These are phyloP conservation scores for Tylopilus rubrobrunneus DNA, from an alignment of 768 basidiomycete species.

Conservation along the genomic window DNA sequence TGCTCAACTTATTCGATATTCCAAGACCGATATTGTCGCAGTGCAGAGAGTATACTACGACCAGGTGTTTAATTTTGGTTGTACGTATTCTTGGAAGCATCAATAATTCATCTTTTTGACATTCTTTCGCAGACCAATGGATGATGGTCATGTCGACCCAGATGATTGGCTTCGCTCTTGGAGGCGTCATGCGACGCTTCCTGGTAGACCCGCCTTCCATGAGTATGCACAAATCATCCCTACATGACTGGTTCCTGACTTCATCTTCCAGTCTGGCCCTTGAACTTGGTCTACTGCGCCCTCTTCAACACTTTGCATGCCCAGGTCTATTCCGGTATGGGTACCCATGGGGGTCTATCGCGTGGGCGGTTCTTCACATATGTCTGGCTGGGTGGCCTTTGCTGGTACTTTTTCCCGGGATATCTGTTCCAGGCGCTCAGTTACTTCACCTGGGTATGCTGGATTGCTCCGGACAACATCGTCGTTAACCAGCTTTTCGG, in stretches of 20 bases:
- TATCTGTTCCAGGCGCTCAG: constrained; percentile 68
- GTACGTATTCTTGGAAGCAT: constrained; percentile 21
- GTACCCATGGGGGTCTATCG: constrained; percentile 42
- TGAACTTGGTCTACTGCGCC: constrained; percentile 65
- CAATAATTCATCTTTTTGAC: not conserved
- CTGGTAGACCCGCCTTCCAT: constrained; percentile 62
- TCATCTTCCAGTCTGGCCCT: constrained; percentile 62
- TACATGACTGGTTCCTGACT: not conserved
- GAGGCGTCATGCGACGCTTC: constrained; percentile 58
- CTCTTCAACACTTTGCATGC: constrained; percentile 75
- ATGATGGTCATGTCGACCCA: constrained; percentile 71
- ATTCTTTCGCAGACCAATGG: constrained; percentile 44
- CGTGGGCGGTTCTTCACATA: constrained; percentile 52
- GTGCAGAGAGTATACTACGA: constrained; percentile 70
- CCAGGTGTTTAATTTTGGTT: constrained; percentile 51
- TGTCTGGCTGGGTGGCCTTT: constrained; percentile 37
- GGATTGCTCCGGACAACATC: constrained; percentile 71
- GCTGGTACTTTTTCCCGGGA: constrained; percentile 64
- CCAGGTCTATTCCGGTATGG: constrained; percentile 44
- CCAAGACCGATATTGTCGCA: constrained; percentile 62
- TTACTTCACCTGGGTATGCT: constrained; percentile 57
- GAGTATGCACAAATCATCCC: constrained; percentile 37
- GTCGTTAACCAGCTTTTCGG: constrained; percentile 77
- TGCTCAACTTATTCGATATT: not conserved
- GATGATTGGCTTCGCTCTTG: constrained; percentile 60